Base-by-base conservation (phyloP, 257 asterid genomes). In the Scutellaria barbata region DNA sequence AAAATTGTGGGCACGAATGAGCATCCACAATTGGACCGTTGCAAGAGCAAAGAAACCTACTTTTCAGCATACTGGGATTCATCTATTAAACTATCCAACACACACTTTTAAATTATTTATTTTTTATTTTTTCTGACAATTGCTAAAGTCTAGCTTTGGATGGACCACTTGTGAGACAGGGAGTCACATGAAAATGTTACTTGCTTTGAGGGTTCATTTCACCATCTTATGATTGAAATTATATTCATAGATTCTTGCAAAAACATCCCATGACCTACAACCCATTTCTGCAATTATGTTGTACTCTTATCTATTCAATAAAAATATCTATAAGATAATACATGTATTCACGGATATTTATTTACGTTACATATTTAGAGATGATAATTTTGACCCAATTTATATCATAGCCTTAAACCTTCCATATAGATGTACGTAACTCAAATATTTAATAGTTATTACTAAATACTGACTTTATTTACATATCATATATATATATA, bases 11-110 rank as follows among this genome's bases (percentile, higher is more conserved):
- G 62, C 41, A 8, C 70, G 79, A 75, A 80, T 73, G 20, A 73
- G 69, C 68, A 62, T 76, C 69, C 17, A 5, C 53, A 73, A 77
- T 72, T 55, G 77, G 79, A 73, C 81, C 85, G 81, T 81, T 77
- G 46, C 72, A 73, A 72, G 52, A 7, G 16, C 35, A 68, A 30
- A 42, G 56, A 78, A 62, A 2, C 42, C 66, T 63, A 11, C 50
- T 54, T 74, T 52, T 50, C 67, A 47, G 58, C 14, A 62, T 18
- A 22, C 10, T 45, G 25, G 20, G 13, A 68, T 22, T 40, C 7
- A 39, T 65, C 35, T 64, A 54, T 16, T 25, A 48, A 25, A 72
- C 2, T 17, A 46, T 40, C 30, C 41, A 72, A 47, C 8, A 16
- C 67, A 18, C 42, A 20, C 9, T 10, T n/a, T 9, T 50, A n/a